phyloP scores from a whole-genome alignment of 2,329 filamentous ascomycete genomes.

The Endocalyx cinctus region DNA sequence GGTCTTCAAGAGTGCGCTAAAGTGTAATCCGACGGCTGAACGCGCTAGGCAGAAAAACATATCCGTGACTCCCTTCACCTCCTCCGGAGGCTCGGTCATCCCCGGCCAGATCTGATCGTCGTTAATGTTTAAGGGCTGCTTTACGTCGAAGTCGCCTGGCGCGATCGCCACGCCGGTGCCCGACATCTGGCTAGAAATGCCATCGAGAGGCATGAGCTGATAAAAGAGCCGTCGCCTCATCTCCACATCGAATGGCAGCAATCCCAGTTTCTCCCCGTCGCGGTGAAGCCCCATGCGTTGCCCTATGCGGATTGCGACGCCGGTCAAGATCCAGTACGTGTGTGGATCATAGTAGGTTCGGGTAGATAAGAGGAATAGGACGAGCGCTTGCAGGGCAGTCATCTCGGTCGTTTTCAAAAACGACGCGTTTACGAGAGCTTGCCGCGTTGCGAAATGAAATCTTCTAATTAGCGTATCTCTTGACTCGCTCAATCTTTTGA shows the following conservation, averaged over 20 bases:
- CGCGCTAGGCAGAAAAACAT: constrained; percentile 26
- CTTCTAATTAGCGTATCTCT: constrained; percentile 30
- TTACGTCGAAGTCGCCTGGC: constrained; percentile 24
- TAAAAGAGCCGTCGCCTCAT: constrained; percentile 52
- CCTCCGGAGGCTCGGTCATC: constrained; percentile 27
- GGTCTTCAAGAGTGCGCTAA: constrained; percentile 1
- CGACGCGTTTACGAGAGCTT: constrained; percentile 44
- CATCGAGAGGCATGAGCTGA: constrained; percentile 41
- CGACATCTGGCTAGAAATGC: constrained; percentile 18
- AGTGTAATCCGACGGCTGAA: constrained; percentile 1
- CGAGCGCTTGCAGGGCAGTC: constrained; percentile 49
- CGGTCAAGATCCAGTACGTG: constrained; percentile 47
- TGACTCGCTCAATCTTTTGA: too few species aligned
- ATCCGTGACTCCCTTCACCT: constrained; percentile 27
- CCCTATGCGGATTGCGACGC: constrained; percentile 47
- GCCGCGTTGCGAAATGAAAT: constrained; percentile 38
- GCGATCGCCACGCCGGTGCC: constrained; percentile 16
- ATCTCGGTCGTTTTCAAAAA: constrained; percentile 48
- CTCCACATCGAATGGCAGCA: constrained; percentile 43
- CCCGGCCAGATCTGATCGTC: constrained; percentile 33
- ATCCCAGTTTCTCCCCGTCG: constrained; percentile 33
- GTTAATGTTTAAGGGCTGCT: constrained; percentile 31
- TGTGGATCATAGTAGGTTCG: constrained; percentile 40
- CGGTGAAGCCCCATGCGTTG: constrained; percentile 49
- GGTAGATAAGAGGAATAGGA: constrained; percentile 38